Conservation (phyloP, 345 rosid species). For the Passiflora organensis region DNA sequence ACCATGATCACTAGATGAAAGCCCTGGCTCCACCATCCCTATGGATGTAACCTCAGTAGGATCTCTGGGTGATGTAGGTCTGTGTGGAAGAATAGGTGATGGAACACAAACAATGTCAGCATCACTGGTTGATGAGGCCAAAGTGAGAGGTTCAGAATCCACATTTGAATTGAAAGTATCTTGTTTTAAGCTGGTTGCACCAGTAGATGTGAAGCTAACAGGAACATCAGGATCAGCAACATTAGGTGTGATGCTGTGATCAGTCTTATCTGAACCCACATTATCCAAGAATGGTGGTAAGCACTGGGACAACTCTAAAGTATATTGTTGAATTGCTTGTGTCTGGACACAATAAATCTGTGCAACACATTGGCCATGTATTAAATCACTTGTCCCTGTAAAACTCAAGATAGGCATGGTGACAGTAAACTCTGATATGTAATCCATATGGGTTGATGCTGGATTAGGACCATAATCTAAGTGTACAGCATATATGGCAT, state of each 20-base stretch:
- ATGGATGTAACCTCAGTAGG: constrained; percentile 44
- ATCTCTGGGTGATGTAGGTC: constrained; percentile 51
- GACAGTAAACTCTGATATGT: constrained; percentile 76
- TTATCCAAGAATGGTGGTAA: constrained; percentile 60
- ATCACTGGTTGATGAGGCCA: constrained; percentile 39
- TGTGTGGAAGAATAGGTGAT: constrained; percentile 48
- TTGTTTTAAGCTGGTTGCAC: constrained; percentile 30
- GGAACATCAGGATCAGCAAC: constrained; percentile 36
- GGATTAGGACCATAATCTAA: constrained; percentile 78
- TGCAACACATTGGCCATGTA: constrained; percentile 49
- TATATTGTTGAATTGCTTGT: constrained; percentile 88
- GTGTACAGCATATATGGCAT: constrained; percentile 76
- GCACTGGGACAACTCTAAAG: constrained; percentile 73
- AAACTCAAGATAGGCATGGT: constrained; percentile 93
- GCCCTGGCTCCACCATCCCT: constrained; percentile 33
- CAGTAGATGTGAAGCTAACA: constrained; percentile 27
- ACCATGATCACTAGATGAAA: constrained; percentile 37
- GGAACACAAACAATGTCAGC: constrained; percentile 36
- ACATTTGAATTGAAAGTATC: constrained; percentile 24
- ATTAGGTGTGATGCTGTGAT: constrained; percentile 38
- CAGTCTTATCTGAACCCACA: constrained; percentile 49
- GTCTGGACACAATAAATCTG: constrained; percentile 93
- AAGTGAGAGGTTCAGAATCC: constrained; percentile 38
- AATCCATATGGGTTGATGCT: constrained; percentile 63
- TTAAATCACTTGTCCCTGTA: constrained; percentile 59